Percentiles rank a stretch among this genome's conserved stretches.
These are phyloP conservation scores for Rhododendron mucronatum DNA, from an alignment of 148 eudicot genomes.

Conservation along the genomic window DNA sequence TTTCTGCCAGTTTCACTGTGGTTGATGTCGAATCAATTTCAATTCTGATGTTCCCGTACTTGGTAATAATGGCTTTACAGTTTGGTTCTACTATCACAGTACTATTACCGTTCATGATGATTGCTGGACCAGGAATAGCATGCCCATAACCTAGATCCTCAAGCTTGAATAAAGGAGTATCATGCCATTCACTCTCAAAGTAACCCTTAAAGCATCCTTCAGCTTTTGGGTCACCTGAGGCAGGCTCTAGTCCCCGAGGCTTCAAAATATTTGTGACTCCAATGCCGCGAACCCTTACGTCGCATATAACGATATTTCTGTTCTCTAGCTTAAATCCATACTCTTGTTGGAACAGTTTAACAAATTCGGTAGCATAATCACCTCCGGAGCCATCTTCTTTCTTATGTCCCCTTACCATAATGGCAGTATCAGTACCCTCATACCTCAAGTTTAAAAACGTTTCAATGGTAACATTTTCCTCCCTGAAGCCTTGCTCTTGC, in stretches of 20 bases:
- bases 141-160: constrained; percentile 71
- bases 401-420: constrained; percentile 69
- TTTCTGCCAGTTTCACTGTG: constrained; percentile 42
- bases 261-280: constrained; percentile 91
- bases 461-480: constrained; percentile 59
- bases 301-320: constrained; percentile 73
- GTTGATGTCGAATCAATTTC: constrained; percentile 54
- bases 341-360: constrained; percentile 72
- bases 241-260: constrained; percentile 50
- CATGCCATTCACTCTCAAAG: constrained; percentile 67
- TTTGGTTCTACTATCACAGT: constrained; percentile 87
- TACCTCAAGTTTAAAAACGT: constrained; percentile 82
- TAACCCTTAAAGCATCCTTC: constrained; percentile 59
- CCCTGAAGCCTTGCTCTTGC: constrained; percentile 68
- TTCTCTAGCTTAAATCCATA: constrained; percentile 90
- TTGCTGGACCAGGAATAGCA: constrained; percentile 70
- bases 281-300: constrained; percentile 90
- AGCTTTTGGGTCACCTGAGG: constrained; percentile 43
- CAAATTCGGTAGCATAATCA: constrained; percentile 81
- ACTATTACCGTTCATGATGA: constrained; percentile 98
- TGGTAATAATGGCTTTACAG: constrained; percentile 71
- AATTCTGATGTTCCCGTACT: constrained; percentile 86
- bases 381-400: constrained; percentile 39
- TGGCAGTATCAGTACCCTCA: constrained; percentile 96
- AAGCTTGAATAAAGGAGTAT: constrained; percentile 81